A percentile compares a stretch with the other conserved stretches of the same genome.
Conservation (phyloP, 306 rosid genomes). For the Ziziphus jujuba region DNA sequence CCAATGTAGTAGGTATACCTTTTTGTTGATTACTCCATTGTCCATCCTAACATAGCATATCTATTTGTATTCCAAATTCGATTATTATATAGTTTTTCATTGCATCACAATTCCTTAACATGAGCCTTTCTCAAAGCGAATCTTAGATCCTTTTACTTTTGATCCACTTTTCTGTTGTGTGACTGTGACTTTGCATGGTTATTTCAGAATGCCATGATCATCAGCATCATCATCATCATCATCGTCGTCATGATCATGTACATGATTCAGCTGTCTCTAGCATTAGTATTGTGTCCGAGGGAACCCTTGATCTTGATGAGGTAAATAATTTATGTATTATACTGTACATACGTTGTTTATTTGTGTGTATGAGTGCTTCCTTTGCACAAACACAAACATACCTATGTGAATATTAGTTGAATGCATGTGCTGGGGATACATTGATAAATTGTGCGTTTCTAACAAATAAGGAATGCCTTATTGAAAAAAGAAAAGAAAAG, state of each 20-base stretch:
- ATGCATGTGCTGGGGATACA: no score
- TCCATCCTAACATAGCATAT: background rate
- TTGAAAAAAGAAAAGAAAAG: no score
- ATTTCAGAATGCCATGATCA: slow-evolving; percentile 54
- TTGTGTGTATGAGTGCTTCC: no score
- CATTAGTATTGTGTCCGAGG: slow-evolving; percentile 80
- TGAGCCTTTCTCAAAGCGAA: background rate
- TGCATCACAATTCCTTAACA: background rate
- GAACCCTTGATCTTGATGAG: slow-evolving; percentile 85
- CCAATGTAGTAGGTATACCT: no score
- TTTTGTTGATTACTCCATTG: background rate
- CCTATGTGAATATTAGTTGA: no score
- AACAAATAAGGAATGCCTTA: no score
- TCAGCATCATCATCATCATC: slow-evolving; percentile 55
- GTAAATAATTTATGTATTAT: slow-evolving; percentile 33
- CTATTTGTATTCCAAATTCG: background rate
- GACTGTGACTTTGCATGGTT: slow-evolving; percentile 25
- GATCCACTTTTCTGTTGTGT: slow-evolving; percentile 9
- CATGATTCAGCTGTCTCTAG: slow-evolving; percentile 85
- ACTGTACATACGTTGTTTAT: no score
- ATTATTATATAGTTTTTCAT: background rate
- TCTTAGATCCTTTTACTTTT: background rate
- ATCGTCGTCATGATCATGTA: slow-evolving; percentile 62
- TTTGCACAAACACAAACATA: no score
- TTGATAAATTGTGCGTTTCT: no score